Evolutionary conservation across 306 rosid genomes (phyloP).

Genomic region (Prunus armeniaca): DNA sequence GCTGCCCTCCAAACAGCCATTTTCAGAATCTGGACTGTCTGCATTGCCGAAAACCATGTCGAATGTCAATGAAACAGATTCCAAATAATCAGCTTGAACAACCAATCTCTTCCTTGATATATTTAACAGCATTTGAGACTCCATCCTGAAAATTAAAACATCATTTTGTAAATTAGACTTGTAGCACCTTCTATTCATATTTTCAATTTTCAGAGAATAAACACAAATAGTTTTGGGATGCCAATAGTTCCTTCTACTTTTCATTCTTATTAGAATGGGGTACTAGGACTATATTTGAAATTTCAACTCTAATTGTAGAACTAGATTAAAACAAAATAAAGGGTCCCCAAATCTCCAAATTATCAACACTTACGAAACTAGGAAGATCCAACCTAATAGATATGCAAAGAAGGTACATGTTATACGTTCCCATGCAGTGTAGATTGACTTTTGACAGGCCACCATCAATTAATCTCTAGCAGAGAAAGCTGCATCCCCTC

Average conservation of each 20-base stretch:
- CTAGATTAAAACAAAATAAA: not conserved
- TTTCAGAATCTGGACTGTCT: not conserved
- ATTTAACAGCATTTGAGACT: slow-evolving; percentile 57
- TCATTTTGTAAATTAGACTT: slow-evolving; percentile 5
- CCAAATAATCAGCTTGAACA: slow-evolving; percentile 4
- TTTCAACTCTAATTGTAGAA: not conserved
- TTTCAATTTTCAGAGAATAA: not conserved
- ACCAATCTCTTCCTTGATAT: slow-evolving; percentile 53
- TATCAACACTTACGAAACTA: not conserved
- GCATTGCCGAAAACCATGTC: not conserved
- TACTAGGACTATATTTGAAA: not conserved
- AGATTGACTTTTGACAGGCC: not conserved
- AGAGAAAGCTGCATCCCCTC: not conserved
- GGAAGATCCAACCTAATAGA: not conserved
- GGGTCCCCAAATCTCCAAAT: not conserved
- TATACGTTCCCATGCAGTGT: not conserved
- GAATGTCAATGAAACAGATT: not conserved
- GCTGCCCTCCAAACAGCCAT: not conserved
- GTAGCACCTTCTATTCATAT: not conserved
- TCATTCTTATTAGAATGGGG: not conserved
- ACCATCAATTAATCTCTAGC: not conserved
- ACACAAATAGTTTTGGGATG: not conserved
- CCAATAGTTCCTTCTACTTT: not conserved
- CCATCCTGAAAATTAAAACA: slow-evolving; percentile 58
- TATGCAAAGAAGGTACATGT: not conserved